These are phyloP conservation scores for Trichodelitschia bisporula DNA, from an alignment of 495 filamentous ascomycete genomes.

Conservation along the genomic window DNA sequence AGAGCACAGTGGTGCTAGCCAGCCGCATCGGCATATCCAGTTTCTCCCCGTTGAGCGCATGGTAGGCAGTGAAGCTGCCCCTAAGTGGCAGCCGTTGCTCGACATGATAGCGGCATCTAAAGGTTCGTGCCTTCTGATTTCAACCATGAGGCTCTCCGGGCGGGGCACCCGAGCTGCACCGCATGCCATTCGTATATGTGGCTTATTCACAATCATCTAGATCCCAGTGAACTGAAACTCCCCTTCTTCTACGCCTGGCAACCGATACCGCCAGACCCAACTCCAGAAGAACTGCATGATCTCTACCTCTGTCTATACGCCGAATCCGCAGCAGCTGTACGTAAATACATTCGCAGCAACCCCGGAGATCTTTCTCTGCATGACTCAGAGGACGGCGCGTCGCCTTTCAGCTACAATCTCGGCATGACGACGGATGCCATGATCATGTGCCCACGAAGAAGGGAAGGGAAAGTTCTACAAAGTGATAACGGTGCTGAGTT, in stretches of 20 bases:
- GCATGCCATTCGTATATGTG: no score
- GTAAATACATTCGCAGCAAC: neutral
- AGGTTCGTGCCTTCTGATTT: no score
- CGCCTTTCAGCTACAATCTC: constrained; percentile 53
- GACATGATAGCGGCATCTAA: no score
- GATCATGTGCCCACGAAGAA: constrained; percentile 38
- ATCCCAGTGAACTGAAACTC: neutral
- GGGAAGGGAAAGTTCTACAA: constrained; percentile 18
- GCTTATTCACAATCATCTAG: no score
- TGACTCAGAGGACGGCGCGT: constrained; percentile 17
- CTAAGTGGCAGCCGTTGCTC: constrained; percentile 29
- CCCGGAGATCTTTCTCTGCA: constrained; percentile 1
- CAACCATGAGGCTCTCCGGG: no score
- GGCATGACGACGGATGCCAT: constrained; percentile 45
- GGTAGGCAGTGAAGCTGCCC: constrained; percentile 21
- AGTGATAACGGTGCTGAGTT: constrained; percentile 18
- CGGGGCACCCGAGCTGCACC: no score
- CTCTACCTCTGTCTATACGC: neutral
- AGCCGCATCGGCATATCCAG: constrained; percentile 61
- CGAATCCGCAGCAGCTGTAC: neutral
- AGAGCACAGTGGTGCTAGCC: constrained; percentile 47
- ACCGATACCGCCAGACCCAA: neutral
- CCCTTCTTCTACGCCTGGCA: neutral
- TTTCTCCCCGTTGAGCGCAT: constrained; percentile 48
- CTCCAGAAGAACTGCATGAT: neutral